Conservation (phyloP, 306 rosid genomes). For the Luffa aegyptiaca region DNA sequence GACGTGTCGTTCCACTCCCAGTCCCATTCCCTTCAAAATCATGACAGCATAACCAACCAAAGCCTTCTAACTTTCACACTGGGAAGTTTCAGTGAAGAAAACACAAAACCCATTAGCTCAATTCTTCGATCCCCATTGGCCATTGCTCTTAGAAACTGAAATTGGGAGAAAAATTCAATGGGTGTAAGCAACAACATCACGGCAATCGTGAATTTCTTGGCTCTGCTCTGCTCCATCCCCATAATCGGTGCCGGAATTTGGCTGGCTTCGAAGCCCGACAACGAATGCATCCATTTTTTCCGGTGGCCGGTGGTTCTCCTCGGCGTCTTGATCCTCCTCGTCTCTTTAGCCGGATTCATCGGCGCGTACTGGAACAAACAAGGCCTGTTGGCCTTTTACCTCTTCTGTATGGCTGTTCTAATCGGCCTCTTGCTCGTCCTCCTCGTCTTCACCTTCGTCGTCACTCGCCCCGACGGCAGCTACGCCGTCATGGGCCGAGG, state of each 20-base stretch:
- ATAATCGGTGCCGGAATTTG: conserved; percentile 79
- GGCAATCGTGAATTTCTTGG: conserved; percentile 57
- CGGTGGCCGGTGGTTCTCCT: conserved; percentile 70
- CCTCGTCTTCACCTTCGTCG: conserved; percentile 65
- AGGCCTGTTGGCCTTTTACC: conserved; percentile 70
- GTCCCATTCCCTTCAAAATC: neutral
- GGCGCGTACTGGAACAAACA: conserved; percentile 78
- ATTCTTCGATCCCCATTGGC: neutral
- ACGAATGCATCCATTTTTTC: conserved; percentile 57
- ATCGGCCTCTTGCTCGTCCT: conserved; percentile 45
- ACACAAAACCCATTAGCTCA: neutral
- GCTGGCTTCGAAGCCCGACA: conserved; percentile 80
- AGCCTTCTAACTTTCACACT: neutral
- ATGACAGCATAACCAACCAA: neutral
- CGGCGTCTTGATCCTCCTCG: conserved; percentile 60
- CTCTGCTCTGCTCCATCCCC: conserved; percentile 57
- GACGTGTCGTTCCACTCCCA: conserved; percentile 3
- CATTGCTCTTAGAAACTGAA: too few species aligned
- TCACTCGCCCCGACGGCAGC: conserved; percentile 51
- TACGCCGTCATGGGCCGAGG: conserved; percentile 42
- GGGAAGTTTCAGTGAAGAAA: neutral
- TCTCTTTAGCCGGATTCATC: conserved; percentile 64
- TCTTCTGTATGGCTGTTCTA: conserved; percentile 71
- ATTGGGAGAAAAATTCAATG: conserved; percentile 12
- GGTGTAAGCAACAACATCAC: conserved; percentile 86